These are phyloP conservation scores for Lactuca saligna DNA, from an alignment of 129 eudicot species.

Conservation along the genomic window DNA sequence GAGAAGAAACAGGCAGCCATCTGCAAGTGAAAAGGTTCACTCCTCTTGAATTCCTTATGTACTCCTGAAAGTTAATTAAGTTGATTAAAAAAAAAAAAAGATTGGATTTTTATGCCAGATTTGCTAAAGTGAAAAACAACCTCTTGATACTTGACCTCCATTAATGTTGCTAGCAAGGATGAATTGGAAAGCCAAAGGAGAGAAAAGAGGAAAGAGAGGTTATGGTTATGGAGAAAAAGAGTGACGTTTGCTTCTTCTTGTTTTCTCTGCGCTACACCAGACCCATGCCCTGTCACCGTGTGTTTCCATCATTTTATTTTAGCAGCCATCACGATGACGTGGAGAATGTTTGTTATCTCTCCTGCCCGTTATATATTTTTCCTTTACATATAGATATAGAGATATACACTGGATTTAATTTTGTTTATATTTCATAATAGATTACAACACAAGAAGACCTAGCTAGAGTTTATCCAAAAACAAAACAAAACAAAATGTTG, in stretches of 20 bases:
- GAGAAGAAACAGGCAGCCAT: conserved; percentile 90
- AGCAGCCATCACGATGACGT: conserved; percentile 20
- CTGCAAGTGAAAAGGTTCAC: conserved; percentile 83
- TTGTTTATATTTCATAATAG: too few relatives aligned
- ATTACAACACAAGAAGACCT: too few relatives aligned
- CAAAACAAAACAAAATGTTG: neutral
- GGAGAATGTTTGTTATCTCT: conserved; percentile 19
- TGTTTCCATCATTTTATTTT: conserved; percentile 10
- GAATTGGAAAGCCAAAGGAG: neutral
- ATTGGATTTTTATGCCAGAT: conserved; percentile 7
- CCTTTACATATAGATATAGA: neutral
- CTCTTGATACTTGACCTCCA: conserved; percentile 80
- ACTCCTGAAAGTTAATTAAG: conserved; percentile 49
- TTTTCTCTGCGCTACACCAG: conserved; percentile 1
- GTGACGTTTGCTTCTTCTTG: conserved; percentile 16
- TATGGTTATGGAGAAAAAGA: conserved; percentile 1
- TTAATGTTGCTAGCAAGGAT: conserved; percentile 4
- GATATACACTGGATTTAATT: too few relatives aligned
- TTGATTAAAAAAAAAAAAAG: conserved; percentile 7
- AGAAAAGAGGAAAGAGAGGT: neutral
- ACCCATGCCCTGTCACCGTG: conserved; percentile 19
- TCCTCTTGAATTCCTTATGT: conserved; percentile 74
- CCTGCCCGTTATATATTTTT: neutral
- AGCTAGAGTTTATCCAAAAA: neutral
- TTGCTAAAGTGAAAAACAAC: conserved; percentile 32